phyloP scores from a whole-genome alignment of 805 yeast genomes.

The Metschnikowia similis region DNA sequence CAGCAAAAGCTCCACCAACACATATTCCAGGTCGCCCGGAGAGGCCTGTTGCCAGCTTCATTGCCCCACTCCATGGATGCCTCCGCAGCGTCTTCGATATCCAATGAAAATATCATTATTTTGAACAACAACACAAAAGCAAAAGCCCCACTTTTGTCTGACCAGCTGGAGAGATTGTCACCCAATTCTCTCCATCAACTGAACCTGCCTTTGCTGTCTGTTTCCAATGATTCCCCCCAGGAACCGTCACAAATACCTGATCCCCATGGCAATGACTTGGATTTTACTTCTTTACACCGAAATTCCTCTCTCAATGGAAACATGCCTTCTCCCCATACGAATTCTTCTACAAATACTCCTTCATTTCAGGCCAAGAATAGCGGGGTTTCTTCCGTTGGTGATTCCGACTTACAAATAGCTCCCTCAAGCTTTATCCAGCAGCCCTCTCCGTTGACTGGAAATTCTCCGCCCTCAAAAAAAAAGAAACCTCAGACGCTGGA shows the following conservation, averaged over 20 bases:
- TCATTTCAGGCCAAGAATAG: slow-evolving; percentile 6
- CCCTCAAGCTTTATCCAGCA: slow-evolving; percentile 18
- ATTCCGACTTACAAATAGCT: slow-evolving; percentile 10
- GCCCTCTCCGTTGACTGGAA: slow-evolving; percentile 22
- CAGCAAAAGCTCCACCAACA: slow-evolving; percentile 79
- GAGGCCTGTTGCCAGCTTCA: slow-evolving; percentile 14
- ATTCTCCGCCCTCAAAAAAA: slow-evolving; percentile 16
- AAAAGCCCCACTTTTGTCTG: slow-evolving; percentile 43
- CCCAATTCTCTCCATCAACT: background rate
- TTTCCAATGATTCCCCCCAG: slow-evolving; percentile 6
- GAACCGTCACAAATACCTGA: background rate
- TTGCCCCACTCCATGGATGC: slow-evolving; percentile 7
- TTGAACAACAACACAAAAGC: slow-evolving; percentile 49
- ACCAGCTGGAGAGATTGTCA: slow-evolving; percentile 2
- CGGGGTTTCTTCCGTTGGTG: slow-evolving; percentile 5
- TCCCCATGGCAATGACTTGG: background rate
- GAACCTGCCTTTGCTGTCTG: slow-evolving; percentile 14
- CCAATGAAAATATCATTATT: slow-evolving; percentile 48
- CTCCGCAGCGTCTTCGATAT: slow-evolving; percentile 2
- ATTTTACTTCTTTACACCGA: background rate
- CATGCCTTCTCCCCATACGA: slow-evolving; percentile 26
- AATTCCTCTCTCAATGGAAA: slow-evolving; percentile 5
- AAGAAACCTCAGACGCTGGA: slow-evolving; percentile 4
- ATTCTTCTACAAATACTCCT: slow-evolving; percentile 26
- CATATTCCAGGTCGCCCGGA: slow-evolving; percentile 14